Conservation (phyloP, 768 basidiomycete species). For the Baorangia bicolor region DNA sequence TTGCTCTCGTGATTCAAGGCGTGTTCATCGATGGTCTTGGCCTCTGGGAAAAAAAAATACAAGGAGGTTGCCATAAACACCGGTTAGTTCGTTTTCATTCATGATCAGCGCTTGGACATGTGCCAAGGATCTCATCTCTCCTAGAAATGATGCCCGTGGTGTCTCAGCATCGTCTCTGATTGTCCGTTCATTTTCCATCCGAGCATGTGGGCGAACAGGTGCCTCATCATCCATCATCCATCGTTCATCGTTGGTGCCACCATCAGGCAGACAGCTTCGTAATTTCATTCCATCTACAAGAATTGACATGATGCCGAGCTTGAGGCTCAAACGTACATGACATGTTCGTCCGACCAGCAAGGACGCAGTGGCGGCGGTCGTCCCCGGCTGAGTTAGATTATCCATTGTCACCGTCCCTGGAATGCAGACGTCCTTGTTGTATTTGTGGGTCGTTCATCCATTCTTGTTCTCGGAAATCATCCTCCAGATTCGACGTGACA, state of each 20-base stretch:
- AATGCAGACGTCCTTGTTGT: conserved; percentile 2
- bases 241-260: conserved; percentile 8
- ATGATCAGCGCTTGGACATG: conserved; percentile 26
- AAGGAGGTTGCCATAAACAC: background rate
- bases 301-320: background rate
- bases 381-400: conserved; percentile 5
- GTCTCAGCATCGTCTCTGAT: background rate
- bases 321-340: conserved; percentile 3
- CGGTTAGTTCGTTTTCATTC: conserved; percentile 6
- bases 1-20: background rate
- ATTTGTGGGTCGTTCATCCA: background rate
- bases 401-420: background rate
- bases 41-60: background rate
- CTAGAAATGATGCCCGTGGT: conserved; percentile 9
- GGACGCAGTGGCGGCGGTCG: conserved; percentile 17
- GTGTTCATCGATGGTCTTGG: background rate
- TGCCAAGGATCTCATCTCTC: conserved; percentile 10
- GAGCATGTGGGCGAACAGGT: conserved; percentile 10
- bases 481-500: conserved; percentile 1
- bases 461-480: background rate
- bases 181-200: conserved; percentile 6
- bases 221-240: conserved; percentile 12
- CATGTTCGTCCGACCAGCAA: conserved; percentile 20
- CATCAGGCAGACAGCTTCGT: conserved; percentile 13
- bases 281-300: conserved; percentile 10